These are phyloP conservation scores for Vicia faba DNA, from an alignment of 306 rosid species.

Conservation along the genomic window DNA sequence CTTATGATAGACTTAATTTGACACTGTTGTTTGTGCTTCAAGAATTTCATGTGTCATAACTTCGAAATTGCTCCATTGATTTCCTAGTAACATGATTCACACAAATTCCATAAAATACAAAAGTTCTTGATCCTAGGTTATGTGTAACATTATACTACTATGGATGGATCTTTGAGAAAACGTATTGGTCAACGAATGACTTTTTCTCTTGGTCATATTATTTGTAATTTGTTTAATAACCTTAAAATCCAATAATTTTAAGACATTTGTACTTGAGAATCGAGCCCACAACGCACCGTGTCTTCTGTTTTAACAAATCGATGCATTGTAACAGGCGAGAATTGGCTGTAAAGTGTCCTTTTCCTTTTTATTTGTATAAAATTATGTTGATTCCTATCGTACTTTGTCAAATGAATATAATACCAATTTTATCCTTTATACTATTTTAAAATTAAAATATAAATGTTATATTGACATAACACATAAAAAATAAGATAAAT, in stretches of 20 bases:
- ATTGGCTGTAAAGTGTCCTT: slow-evolving; percentile 38
- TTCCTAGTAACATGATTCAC: slow-evolving; percentile 5
- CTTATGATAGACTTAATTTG: slow-evolving; percentile 23
- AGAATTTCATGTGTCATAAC: slow-evolving; percentile 20
- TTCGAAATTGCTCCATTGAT: slow-evolving; percentile 26
- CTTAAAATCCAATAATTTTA: slow-evolving; percentile 23
- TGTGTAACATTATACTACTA: slow-evolving; percentile 13
- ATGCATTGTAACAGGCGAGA: slow-evolving; percentile 25
- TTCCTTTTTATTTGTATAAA: not conserved
- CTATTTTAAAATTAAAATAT: too few relatives aligned
- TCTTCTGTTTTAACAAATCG: slow-evolving; percentile 25
- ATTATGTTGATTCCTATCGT: slow-evolving; percentile 1
- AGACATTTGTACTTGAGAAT: slow-evolving; percentile 18
- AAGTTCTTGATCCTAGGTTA: slow-evolving; percentile 26
- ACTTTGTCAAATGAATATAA: not conserved
- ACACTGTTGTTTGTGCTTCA: slow-evolving; percentile 34
- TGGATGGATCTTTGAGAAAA: slow-evolving; percentile 23
- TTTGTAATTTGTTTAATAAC: slow-evolving; percentile 17
- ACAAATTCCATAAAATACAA: not conserved
- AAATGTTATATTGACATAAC: too few relatives aligned
- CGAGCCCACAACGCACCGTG: slow-evolving; percentile 16
- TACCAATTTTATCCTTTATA: too few relatives aligned
- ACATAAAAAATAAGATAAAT: too few relatives aligned
- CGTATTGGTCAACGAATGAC: not conserved
- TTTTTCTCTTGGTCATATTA: not conserved